Evolutionary conservation across 1,284 basidiomycete species (phyloP), one percentile per base, ranked within the genome.

Genomic region (Ganoderma sinense): DNA sequence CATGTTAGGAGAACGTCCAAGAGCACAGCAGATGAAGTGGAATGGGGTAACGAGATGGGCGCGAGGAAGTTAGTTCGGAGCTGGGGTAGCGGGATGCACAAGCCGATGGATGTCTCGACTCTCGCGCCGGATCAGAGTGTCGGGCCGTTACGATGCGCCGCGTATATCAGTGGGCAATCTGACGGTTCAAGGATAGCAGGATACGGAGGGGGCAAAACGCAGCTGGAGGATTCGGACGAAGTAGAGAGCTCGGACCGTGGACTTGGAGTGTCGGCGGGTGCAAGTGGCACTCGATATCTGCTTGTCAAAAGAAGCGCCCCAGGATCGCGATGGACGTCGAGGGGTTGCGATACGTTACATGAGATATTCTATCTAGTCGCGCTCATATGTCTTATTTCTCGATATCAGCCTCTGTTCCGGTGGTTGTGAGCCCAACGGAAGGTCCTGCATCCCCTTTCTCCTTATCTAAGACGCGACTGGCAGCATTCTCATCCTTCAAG

Each of bases 1-100:
- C 93, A 94, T 94, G 74, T 62, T 81, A 65, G 67, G 20, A 8
- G 29, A 51, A 64, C 18, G n/a, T 31, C 20, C 13, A 51, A 31
- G 45, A 39, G 23, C 23, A 61, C 23, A 41, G 40, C 33, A 59
- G 56, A 39, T 39, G 36, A 59, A 36, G 18, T 41, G 10, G n/a
- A 14, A 16, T 43, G 26, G 14, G 5, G 59, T 18, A 61, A 26
- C n/a, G 36, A 40, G 36, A n/a, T 26, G 36, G n/a, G 20, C 20
- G 36, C 13, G 33, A 18, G 36, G 59, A 60, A n/a, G 58, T 58
- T 58, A 29, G 31, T 26, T 39, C 39, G 58, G 20, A 4, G 33
- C 36, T 33, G 39, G 33, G 36, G 58, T 13, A 61, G 59, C 40
- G 23, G 13, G 59, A 60, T 59, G 29, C 8, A 10, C 55, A 29